Evolutionary conservation across 495 filamentous ascomycete species (phyloP).

Genomic region (Neurospora sp.): DNA sequence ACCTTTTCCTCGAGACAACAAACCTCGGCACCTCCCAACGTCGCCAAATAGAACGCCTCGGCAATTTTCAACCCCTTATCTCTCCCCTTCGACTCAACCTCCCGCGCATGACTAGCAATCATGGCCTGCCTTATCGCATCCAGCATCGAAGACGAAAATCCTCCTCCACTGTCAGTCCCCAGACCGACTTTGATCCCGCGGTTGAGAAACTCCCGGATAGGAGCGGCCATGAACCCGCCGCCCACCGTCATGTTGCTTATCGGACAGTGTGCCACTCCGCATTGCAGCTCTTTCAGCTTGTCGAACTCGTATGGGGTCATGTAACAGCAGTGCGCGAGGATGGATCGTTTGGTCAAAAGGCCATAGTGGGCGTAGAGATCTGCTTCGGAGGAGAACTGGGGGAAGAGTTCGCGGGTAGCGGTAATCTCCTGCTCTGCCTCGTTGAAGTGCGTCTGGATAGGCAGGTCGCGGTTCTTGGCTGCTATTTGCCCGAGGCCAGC

Average conservation of each 20-base stretch:
- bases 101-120: slow-evolving; percentile 47
- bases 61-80: slow-evolving; percentile 39
- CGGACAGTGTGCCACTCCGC: slow-evolving; percentile 55
- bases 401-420: slow-evolving; percentile 42
- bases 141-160: slow-evolving; percentile 47
- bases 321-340: slow-evolving; percentile 56
- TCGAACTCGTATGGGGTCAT: slow-evolving; percentile 45
- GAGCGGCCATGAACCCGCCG: slow-evolving; percentile 50
- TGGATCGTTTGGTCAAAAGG: slow-evolving; percentile 42
- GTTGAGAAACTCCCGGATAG: slow-evolving; percentile 45
- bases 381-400: slow-evolving; percentile 39
- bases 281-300: slow-evolving; percentile 34
- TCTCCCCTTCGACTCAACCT: slow-evolving; percentile 35
- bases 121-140: slow-evolving; percentile 51
- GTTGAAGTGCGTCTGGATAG: slow-evolving; percentile 58
- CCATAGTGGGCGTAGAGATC: slow-evolving; percentile 46
- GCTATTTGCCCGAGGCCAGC: slow-evolving; percentile 43
- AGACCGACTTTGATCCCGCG: slow-evolving; percentile 54
- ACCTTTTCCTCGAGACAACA: slow-evolving; percentile 44
- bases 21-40: slow-evolving; percentile 51
- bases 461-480: slow-evolving; percentile 37
- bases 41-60: slow-evolving; percentile 53
- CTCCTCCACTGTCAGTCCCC: slow-evolving; percentile 60
- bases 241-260: slow-evolving; percentile 54
- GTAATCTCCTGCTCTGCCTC: slow-evolving; percentile 47